These are phyloP conservation scores for Pichia sp. DNA, from an alignment of 1,139 yeast species.

Conservation along the genomic window DNA sequence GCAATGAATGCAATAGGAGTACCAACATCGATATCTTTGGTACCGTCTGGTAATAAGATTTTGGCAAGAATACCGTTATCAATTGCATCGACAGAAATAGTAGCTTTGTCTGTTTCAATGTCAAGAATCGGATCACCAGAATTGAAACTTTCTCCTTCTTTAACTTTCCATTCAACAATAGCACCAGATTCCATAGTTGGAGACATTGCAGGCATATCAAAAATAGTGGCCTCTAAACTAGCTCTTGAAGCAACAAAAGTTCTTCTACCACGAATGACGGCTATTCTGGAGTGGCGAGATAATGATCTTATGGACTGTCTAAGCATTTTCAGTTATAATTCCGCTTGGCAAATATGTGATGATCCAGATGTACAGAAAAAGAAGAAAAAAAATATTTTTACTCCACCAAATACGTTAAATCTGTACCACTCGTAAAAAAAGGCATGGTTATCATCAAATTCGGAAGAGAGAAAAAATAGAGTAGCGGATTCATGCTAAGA, in stretches of 20 bases:
- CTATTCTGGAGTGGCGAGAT: no score
- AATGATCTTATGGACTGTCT: no score
- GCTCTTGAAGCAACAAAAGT: conserved; percentile 1
- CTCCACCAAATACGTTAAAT: no score
- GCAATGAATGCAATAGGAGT: conserved; percentile 81
- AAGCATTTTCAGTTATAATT: no score
- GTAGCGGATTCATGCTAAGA: no score
- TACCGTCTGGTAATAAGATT: conserved; percentile 63
- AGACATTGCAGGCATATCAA: conserved; percentile 97
- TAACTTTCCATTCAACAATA: conserved; percentile 86
- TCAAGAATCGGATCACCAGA: conserved; percentile 87
- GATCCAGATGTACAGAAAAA: no score
- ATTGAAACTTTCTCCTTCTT: conserved; percentile 67
- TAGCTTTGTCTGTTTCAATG: conserved; percentile 91
- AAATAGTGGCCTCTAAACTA: conserved; percentile 43
- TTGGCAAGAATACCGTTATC: conserved; percentile 89
- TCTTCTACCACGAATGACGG: background rate
- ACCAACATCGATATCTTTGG: conserved; percentile 78
- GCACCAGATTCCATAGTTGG: conserved; percentile 99
- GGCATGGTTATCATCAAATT: no score
- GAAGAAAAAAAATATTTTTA: no score
- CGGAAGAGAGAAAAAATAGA: no score
- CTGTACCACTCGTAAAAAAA: no score
- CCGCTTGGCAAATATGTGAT: no score
- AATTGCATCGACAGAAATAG: conserved; percentile 86